A percentile compares a stretch with the other conserved stretches of the same genome.
These are phyloP conservation scores for Piromyces finnis DNA, from an alignment of 192 early-diverging fungal genomes.

Conservation along the genomic window DNA sequence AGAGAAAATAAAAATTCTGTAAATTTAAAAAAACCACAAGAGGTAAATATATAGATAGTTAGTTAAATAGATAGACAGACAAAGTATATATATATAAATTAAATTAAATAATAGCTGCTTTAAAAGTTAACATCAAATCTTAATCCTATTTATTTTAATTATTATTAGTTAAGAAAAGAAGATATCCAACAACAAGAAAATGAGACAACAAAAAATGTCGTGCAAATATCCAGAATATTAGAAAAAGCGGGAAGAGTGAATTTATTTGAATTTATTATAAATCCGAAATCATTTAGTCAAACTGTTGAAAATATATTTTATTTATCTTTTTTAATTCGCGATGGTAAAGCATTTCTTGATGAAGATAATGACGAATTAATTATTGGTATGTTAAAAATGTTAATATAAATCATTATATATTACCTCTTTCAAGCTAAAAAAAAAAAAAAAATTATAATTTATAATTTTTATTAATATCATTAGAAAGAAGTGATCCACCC, in stretches of 20 bases:
- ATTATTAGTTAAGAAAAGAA: not conserved
- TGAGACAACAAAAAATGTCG: not conserved
- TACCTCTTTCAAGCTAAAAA: too few relatives aligned
- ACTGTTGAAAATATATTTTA: not conserved
- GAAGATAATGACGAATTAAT: not conserved
- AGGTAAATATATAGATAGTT: too few relatives aligned
- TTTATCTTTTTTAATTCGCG: not conserved
- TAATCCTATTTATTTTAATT: too few relatives aligned
- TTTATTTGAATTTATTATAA: not conserved
- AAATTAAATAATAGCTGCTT: too few relatives aligned
- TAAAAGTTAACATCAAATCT: too few relatives aligned
- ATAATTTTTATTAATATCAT: too few relatives aligned
- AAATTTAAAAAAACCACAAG: not conserved
- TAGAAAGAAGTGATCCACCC: not conserved
- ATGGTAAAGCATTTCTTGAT: not conserved
- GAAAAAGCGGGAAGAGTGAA: not conserved
- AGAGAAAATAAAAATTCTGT: not conserved
- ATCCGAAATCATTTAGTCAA: not conserved
- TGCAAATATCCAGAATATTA: not conserved
- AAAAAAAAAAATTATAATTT: too few relatives aligned
- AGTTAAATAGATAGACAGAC: too few relatives aligned
- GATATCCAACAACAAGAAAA: not conserved
- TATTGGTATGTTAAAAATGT: not conserved
- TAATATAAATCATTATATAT: too few relatives aligned
- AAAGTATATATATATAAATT: too few relatives aligned